Conservation (phyloP, 805 yeast genomes). For the Lipomyces chichibuensis region DNA sequence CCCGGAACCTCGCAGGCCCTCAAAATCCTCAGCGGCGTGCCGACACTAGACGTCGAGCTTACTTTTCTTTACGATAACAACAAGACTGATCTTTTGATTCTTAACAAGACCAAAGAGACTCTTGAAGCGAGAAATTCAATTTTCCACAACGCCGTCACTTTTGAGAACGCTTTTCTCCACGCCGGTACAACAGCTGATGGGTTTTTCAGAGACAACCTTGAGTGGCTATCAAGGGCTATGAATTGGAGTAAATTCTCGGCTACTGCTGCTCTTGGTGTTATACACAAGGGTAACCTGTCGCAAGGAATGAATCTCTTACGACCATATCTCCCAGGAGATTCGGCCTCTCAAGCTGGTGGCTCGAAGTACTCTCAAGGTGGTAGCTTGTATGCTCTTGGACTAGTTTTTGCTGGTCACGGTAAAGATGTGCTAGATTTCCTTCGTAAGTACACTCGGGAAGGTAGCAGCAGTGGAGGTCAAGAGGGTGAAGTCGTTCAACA, state of each 20-base stretch:
- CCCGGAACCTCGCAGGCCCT: slow-evolving; percentile 49
- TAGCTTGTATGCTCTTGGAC: slow-evolving; percentile 87
- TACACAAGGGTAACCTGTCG: slow-evolving; percentile 90
- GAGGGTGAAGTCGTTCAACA: slow-evolving; percentile 86
- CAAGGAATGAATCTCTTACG: slow-evolving; percentile 85
- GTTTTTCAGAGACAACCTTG: slow-evolving; percentile 85
- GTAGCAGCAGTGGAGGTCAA: slow-evolving; percentile 45
- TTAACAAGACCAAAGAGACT: slow-evolving; percentile 76
- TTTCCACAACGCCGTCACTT: slow-evolving; percentile 94
- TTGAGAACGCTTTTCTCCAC: slow-evolving; percentile 91
- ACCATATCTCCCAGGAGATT: slow-evolving; percentile 85
- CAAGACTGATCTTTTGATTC: slow-evolving; percentile 79
- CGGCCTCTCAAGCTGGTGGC: slow-evolving; percentile 37
- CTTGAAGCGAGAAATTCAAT: slow-evolving; percentile 92
- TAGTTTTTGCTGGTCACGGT: slow-evolving; percentile 96
- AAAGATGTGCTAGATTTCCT: slow-evolving; percentile 75
- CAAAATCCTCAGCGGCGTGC: slow-evolving; percentile 82
- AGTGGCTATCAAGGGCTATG: slow-evolving; percentile 96
- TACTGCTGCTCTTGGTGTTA: slow-evolving; percentile 96
- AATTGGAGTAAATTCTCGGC: slow-evolving; percentile 98
- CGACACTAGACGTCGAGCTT: slow-evolving; percentile 88
- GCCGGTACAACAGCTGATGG: slow-evolving; percentile 96
- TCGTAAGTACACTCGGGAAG: slow-evolving; percentile 63
- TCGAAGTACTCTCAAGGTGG: slow-evolving; percentile 85
- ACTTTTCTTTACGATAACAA: slow-evolving; percentile 86